These are phyloP conservation scores for Platanthera zijinensis DNA, from an alignment of 106 monocot species.

Conservation along the genomic window DNA sequence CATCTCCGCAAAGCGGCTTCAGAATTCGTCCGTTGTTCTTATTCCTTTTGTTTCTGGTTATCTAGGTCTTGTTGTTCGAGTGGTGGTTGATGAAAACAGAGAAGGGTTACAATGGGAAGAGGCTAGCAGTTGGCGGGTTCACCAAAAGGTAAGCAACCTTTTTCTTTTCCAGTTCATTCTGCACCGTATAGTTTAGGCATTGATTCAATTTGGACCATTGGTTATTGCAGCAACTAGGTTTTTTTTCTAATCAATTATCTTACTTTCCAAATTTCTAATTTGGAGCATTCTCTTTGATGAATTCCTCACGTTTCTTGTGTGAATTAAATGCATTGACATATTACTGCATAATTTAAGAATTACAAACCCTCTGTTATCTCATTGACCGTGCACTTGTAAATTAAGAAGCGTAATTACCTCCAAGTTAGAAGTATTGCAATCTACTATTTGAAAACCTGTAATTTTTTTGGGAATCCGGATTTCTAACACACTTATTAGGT, in stretches of 20 bases:
- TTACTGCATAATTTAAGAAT: background rate
- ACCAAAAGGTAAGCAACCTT: slow-evolving; percentile 2
- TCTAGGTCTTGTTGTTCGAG: slow-evolving; percentile 13
- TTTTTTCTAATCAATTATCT: background rate
- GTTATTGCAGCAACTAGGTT: background rate
- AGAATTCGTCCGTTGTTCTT: background rate
- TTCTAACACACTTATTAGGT: background rate
- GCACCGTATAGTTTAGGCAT: background rate
- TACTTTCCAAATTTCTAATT: background rate
- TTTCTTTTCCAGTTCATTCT: background rate
- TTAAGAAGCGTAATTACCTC: background rate
- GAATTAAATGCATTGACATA: background rate
- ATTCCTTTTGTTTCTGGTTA: background rate
- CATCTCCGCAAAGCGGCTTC: background rate
- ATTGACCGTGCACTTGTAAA: background rate
- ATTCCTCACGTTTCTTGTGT: background rate
- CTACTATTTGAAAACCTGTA: background rate
- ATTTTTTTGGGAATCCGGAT: background rate
- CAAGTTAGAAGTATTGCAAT: background rate
- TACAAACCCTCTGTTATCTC: background rate
- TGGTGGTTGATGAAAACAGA: slow-evolving; percentile 13
- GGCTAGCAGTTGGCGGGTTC: slow-evolving; percentile 11
- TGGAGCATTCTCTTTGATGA: background rate
- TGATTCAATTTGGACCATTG: background rate
- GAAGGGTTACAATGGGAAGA: slow-evolving; percentile 6